Evolutionary conservation across 2,329 filamentous ascomycete species (phyloP).

Genomic region (Clathrospora elynae): DNA sequence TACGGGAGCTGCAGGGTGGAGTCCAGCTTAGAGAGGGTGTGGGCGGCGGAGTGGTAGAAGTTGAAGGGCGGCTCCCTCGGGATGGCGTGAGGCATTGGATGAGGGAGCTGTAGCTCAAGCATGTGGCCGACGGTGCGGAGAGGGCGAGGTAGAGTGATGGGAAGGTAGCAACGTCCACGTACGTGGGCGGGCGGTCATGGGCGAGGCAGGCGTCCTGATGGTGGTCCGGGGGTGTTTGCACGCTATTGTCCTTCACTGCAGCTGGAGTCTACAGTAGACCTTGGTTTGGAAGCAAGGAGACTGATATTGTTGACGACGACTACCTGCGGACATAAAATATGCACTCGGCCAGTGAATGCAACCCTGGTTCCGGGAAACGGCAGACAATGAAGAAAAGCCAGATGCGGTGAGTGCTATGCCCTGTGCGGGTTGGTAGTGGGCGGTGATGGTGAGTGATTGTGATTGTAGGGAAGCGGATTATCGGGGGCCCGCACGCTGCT

Average conservation of each 20-base stretch:
- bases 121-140: conserved; percentile 35
- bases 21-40: conserved; percentile 35
- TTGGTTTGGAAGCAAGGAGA: conserved; percentile 37
- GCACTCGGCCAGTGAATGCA: conserved; percentile 38
- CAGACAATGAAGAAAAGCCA: conserved; percentile 28
- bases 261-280: too few species aligned
- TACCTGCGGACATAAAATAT: conserved; percentile 31
- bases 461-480: conserved; percentile 25
- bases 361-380: conserved; percentile 32
- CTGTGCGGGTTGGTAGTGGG: conserved; percentile 19
- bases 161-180: conserved; percentile 20
- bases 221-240: conserved; percentile 21
- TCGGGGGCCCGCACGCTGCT: conserved; percentile 36
- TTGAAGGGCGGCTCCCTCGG: conserved; percentile 43
- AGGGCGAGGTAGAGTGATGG: conserved; percentile 14
- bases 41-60: conserved; percentile 36
- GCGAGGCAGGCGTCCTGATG: conserved; percentile 14
- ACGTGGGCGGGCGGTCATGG: conserved; percentile 23
- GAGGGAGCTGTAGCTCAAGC: conserved; percentile 50
- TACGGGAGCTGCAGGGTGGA: conserved; percentile 43
- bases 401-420: conserved; percentile 18
- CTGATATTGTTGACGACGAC: conserved; percentile 39
- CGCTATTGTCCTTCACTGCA: conserved; percentile 26
- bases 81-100: conserved; percentile 50
- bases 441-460: conserved; percentile 18